These are phyloP conservation scores for Tardiomyces depauwii DNA, from an alignment of 1,139 yeast species.

Conservation along the genomic window DNA sequence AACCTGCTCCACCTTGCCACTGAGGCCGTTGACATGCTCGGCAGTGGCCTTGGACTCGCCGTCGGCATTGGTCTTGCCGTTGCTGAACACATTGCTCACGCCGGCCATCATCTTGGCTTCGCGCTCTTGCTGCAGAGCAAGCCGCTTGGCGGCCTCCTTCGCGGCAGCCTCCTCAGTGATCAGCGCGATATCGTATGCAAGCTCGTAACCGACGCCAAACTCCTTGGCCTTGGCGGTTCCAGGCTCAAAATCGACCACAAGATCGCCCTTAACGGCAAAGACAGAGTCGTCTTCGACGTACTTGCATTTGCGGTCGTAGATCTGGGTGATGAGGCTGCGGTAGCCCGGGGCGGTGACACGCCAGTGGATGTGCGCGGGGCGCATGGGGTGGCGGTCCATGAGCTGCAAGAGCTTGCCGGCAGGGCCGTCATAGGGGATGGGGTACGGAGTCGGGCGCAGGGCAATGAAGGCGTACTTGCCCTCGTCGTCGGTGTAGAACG, in stretches of 20 bases:
- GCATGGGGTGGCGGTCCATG: conserved; percentile 29
- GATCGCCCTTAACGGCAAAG: conserved; percentile 27
- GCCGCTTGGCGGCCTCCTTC: conserved; percentile 2
- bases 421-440: conserved; percentile 33
- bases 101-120: no score
- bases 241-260: conserved; percentile 19
- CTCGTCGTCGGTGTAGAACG: conserved; percentile 21
- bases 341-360: conserved; percentile 22
- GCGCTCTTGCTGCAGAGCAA: not conserved
- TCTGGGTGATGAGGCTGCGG: conserved; percentile 25
- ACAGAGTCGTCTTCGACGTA: conserved; percentile 24
- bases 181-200: conserved; percentile 4
- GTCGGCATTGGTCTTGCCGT: no score
- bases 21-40: not conserved
- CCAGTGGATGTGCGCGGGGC: conserved; percentile 32
- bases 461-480: conserved; percentile 25
- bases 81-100: no score
- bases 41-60: not conserved
- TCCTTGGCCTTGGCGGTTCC: conserved; percentile 6
- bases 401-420: conserved; percentile 28
- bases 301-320: conserved; percentile 20
- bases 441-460: conserved; percentile 29
- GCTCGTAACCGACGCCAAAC: conserved; percentile 1
- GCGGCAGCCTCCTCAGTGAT: conserved; percentile 3
- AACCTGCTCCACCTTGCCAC: not conserved